These are phyloP conservation scores for Pseudisothecium myosuroides DNA, from an alignment of 225 moss, liverwort and hornwort genomes.

Conservation along the genomic window DNA sequence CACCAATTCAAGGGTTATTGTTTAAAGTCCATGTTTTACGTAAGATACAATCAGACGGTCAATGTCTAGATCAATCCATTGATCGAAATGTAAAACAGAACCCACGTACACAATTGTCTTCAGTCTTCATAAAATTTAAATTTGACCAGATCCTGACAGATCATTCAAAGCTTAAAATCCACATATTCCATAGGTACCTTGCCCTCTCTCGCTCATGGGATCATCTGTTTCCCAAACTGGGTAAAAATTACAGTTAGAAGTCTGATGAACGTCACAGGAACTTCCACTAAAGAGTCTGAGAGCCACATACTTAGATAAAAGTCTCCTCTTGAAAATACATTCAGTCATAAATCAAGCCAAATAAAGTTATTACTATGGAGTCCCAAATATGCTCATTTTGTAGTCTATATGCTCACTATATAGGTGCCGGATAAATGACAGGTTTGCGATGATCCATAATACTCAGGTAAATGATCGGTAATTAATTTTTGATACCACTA, in stretches of 20 bases:
- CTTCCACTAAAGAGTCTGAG: slow-evolving; percentile 5
- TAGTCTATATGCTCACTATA: background rate
- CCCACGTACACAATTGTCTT: background rate
- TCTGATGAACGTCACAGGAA: slow-evolving; percentile 19
- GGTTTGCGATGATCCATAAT: background rate
- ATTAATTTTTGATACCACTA: background rate
- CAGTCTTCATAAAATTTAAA: background rate
- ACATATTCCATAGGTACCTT: slow-evolving; percentile 23
- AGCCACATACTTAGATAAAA: background rate
- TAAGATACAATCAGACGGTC: background rate
- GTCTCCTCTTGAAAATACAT: background rate
- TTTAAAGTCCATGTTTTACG: background rate
- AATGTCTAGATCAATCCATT: background rate
- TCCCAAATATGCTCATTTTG: background rate
- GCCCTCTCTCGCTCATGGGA: slow-evolving; percentile 56
- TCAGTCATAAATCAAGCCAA: background rate
- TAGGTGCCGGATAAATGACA: background rate
- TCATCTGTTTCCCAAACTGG: slow-evolving; percentile 69
- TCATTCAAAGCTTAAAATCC: background rate
- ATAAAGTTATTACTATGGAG: background rate
- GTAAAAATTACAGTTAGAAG: slow-evolving; percentile 8
- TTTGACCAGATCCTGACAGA: background rate
- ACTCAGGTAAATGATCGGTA: background rate
- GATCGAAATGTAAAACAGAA: background rate
- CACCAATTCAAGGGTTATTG: background rate